Conservation (phyloP, 2,329 filamentous ascomycete species). For the Pseudogymnoascus sp. region DNA sequence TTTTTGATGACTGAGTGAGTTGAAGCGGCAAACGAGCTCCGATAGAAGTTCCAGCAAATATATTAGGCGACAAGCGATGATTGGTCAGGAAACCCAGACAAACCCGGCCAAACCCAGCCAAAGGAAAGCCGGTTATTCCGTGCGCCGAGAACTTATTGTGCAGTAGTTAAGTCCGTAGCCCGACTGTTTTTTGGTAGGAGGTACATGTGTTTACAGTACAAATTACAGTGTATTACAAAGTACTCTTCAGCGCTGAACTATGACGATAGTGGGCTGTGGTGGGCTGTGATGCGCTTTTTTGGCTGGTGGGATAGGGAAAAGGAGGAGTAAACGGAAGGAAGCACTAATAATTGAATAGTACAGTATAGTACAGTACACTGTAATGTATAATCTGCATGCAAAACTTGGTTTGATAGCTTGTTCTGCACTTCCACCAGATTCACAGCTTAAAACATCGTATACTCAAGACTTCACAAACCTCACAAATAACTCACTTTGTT, state of each 20-base stretch:
- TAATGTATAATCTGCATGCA: not conserved
- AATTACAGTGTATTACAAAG: not conserved
- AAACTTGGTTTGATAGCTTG: not conserved
- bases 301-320: not conserved
- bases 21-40: conserved; percentile 8
- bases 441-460: not conserved
- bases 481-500: not conserved
- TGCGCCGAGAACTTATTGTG: conserved; percentile 1
- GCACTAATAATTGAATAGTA: not conserved
- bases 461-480: not conserved
- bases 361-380: too few relatives aligned
- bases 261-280: conserved; percentile 4
- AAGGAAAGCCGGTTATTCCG: not conserved
- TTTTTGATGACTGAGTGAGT: conserved; percentile 8
- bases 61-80: conserved; percentile 9
- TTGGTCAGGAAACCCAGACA: not conserved
- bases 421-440: not conserved
- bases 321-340: not conserved
- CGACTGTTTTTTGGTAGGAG: not conserved
- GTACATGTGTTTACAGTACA: not conserved
- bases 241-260: not conserved
- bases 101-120: not conserved
- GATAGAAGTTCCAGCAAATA: conserved; percentile 8
- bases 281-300: not conserved
- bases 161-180: not conserved